phyloP scores from a whole-genome alignment of 306 rosid genomes.

The Gillenia trifoliata region DNA sequence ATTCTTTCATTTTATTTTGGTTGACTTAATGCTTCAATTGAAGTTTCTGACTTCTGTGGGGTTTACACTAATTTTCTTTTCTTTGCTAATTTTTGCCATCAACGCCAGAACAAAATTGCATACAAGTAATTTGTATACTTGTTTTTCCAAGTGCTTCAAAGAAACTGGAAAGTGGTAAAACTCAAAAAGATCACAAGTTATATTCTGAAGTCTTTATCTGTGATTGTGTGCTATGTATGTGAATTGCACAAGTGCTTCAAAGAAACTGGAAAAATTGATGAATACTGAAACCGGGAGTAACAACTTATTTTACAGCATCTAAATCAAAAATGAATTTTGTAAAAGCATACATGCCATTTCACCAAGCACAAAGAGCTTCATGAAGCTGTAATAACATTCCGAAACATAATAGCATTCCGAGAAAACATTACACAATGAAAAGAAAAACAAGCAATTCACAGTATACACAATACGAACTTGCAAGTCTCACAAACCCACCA shows the following conservation, averaged over 20 bases:
- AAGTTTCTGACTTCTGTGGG: not conserved
- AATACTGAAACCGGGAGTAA: not conserved
- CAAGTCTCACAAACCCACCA: not conserved
- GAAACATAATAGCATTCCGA: no score
- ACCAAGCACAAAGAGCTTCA: not conserved
- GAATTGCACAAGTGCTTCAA: not conserved
- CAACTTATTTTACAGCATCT: not conserved
- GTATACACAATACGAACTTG: not conserved
- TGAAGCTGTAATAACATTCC: not conserved
- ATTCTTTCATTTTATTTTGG: not conserved
- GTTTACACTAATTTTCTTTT: not conserved
- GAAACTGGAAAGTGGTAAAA: not conserved
- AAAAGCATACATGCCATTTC: not conserved
- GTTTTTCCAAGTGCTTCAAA: not conserved
- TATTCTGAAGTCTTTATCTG: not conserved
- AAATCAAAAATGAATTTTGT: not conserved
- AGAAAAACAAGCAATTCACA: not conserved
- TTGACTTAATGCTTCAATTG: not conserved
- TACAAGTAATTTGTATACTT: not conserved
- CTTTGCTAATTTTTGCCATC: not conserved
- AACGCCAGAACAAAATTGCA: not conserved
- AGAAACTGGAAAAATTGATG: not conserved
- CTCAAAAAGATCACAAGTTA: not conserved
- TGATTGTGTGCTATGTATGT: not conserved
- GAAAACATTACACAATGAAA: not conserved